phyloP scores from a whole-genome alignment of 2,329 filamentous ascomycete genomes.

The Penicillium corylophilum region DNA sequence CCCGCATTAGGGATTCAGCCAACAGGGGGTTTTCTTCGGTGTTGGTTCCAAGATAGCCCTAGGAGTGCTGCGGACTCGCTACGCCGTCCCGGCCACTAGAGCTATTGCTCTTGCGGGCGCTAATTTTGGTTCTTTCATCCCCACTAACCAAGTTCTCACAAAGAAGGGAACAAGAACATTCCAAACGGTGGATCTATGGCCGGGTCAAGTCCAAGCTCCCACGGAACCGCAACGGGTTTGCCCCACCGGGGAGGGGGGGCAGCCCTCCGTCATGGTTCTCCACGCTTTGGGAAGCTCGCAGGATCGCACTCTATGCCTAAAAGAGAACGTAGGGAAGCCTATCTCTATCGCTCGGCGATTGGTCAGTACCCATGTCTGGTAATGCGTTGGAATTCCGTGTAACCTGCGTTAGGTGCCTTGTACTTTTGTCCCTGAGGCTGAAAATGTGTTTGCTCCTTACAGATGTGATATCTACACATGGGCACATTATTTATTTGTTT shows the following conservation, averaged over 20 bases:
- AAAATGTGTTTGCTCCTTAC: no score
- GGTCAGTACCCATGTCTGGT: slow-evolving; percentile 4
- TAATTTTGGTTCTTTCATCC: no score
- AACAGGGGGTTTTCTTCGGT: not conserved
- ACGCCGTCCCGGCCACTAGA: not conserved
- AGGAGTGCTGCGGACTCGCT: slow-evolving; percentile 1
- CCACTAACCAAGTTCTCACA: not conserved
- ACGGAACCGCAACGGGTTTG: slow-evolving; percentile 21
- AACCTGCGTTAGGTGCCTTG: not conserved
- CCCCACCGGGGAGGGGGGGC: slow-evolving; percentile 11
- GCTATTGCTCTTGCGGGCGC: no score
- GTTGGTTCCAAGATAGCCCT: slow-evolving; percentile 1
- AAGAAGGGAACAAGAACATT: slow-evolving; percentile 2
- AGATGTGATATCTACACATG: no score
- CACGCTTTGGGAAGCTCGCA: slow-evolving; percentile 13
- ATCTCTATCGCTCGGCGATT: slow-evolving; percentile 6
- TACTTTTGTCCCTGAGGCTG: slow-evolving; percentile 5
- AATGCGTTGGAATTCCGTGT: not conserved
- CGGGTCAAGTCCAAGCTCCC: slow-evolving; percentile 17
- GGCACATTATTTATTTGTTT: no score
- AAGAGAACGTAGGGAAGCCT: not conserved
- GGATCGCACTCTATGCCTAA: slow-evolving; percentile 12
- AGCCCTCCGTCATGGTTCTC: slow-evolving; percentile 1
- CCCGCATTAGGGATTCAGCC: not conserved
- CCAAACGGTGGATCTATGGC: slow-evolving; percentile 12